Percentiles rank a stretch among this genome's conserved stretches.
Conservation (phyloP, 1,284 basidiomycete genomes). For the Malassezia vespertilionis region DNA sequence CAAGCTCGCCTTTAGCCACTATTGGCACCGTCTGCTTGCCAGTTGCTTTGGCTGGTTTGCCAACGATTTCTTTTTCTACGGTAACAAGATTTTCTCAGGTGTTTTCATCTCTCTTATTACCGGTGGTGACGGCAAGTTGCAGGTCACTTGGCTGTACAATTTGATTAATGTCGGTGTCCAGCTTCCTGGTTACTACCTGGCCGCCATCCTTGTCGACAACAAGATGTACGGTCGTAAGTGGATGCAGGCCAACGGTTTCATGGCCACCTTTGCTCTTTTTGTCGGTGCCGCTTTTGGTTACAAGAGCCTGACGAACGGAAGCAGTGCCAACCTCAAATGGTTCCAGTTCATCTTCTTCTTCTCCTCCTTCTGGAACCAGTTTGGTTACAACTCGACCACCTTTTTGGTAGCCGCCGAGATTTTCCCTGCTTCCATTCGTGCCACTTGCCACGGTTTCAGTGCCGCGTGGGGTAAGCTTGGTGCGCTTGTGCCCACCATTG, state of each 20-base stretch:
- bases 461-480: slow-evolving; percentile 49
- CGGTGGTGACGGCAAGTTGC: slow-evolving; percentile 45
- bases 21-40: slow-evolving; percentile 52
- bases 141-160: slow-evolving; percentile 53
- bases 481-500: slow-evolving; percentile 46
- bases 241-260: slow-evolving; percentile 53
- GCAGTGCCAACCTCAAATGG: slow-evolving; percentile 39
- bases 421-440: slow-evolving; percentile 48
- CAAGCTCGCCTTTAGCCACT: slow-evolving; percentile 51
- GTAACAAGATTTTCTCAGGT: slow-evolving; percentile 46
- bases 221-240: slow-evolving; percentile 50
- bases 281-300: slow-evolving; percentile 49
- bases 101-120: slow-evolving; percentile 49
- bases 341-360: slow-evolving; percentile 54
- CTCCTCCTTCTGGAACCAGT: slow-evolving; percentile 53
- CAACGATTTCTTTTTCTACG: slow-evolving; percentile 53
- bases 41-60: slow-evolving; percentile 52
- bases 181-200: slow-evolving; percentile 53
- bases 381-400: slow-evolving; percentile 51
- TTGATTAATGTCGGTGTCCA: slow-evolving; percentile 51
- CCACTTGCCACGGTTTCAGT: slow-evolving; percentile 48
- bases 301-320: slow-evolving; percentile 41
- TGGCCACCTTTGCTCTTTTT: slow-evolving; percentile 51
- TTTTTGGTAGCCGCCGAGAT: slow-evolving; percentile 49
- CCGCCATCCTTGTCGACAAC: slow-evolving; percentile 54